These are phyloP conservation scores for Nicotiana obtusifolia DNA, from an alignment of 257 asterid species.

Conservation along the genomic window DNA sequence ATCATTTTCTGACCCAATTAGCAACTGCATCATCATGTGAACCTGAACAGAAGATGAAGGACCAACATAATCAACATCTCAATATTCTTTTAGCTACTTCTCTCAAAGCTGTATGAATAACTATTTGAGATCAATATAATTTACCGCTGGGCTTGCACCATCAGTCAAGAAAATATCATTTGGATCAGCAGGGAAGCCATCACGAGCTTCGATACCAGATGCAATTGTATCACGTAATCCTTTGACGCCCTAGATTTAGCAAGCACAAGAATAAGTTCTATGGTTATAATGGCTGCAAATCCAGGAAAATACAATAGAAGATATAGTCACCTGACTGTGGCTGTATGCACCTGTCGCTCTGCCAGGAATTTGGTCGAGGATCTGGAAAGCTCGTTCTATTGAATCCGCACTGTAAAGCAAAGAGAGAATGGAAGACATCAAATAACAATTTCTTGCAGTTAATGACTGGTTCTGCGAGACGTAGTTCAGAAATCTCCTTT, in stretches of 20 bases:
- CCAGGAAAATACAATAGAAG: neutral
- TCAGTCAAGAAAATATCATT: constrained; percentile 95
- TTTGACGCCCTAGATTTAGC: constrained; percentile 66
- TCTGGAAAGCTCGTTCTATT: constrained; percentile 86
- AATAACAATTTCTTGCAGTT: neutral
- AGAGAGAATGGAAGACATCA: neutral
- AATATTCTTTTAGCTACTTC: constrained; percentile 6
- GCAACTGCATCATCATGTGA: constrained; percentile 98
- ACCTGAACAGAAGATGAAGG: constrained; percentile 44
- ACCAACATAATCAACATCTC: neutral
- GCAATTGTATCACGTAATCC: constrained; percentile 92
- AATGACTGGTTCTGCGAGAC: neutral
- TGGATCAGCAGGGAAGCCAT: constrained; percentile 91
- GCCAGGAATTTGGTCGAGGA: constrained; percentile 93
- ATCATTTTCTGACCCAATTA: constrained; percentile 69
- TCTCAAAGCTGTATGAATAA: neutral
- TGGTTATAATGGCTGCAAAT: neutral
- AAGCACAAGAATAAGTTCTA: neutral
- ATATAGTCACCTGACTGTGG: constrained; percentile 76
- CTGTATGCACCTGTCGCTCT: constrained; percentile 99
- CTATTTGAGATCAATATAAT: neutral
- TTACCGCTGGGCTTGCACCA: constrained; percentile 99
- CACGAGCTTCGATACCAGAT: constrained; percentile 94
- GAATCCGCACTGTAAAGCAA: constrained; percentile 72
- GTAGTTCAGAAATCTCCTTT: neutral